These are phyloP conservation scores for Schizophyllum amplum DNA, from an alignment of 1,284 basidiomycete species.

Conservation along the genomic window DNA sequence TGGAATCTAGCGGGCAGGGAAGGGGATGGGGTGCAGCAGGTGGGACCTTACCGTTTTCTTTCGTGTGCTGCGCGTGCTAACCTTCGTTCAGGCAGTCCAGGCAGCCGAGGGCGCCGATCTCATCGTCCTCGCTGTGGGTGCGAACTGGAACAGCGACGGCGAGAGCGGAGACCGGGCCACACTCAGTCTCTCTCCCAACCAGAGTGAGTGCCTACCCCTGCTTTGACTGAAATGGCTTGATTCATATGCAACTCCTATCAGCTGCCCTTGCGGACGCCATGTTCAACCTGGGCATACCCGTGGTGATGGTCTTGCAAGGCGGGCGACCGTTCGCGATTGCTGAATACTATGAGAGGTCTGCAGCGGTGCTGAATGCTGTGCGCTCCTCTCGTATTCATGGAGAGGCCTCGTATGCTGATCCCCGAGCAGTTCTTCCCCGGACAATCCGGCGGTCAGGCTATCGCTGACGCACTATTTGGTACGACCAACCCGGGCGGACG, in stretches of 20 bases:
- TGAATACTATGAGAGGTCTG: conserved; percentile 17
- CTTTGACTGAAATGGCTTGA: neutral
- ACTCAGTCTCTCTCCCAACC: conserved; percentile 20
- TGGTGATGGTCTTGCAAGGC: conserved; percentile 21
- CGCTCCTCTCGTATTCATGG: neutral
- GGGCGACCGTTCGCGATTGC: conserved; percentile 22
- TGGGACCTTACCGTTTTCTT: conserved; percentile 2
- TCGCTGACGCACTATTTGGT: conserved; percentile 21
- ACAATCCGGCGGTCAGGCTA: conserved; percentile 22
- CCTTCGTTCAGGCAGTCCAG: conserved; percentile 15
- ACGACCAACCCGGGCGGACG: conserved; percentile 21
- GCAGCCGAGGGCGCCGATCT: conserved; percentile 19
- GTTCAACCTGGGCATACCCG: conserved; percentile 20
- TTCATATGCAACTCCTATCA: conserved; percentile 2
- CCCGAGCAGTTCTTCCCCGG: conserved; percentile 21
- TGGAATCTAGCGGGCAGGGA: conserved; percentile 21
- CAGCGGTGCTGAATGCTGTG: conserved; percentile 20
- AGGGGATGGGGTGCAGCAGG: conserved; percentile 17
- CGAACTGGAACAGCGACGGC: conserved; percentile 23
- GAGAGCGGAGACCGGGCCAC: conserved; percentile 22
- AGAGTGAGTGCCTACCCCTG: conserved; percentile 15
- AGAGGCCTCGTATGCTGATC: too few species aligned
- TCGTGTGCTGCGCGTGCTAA: neutral
- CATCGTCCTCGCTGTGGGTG: conserved; percentile 21
- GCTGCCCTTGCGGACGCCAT: conserved; percentile 20